phyloP scores from a whole-genome alignment of 345 rosid genomes.

The Arabidopsis thaliana region DNA sequence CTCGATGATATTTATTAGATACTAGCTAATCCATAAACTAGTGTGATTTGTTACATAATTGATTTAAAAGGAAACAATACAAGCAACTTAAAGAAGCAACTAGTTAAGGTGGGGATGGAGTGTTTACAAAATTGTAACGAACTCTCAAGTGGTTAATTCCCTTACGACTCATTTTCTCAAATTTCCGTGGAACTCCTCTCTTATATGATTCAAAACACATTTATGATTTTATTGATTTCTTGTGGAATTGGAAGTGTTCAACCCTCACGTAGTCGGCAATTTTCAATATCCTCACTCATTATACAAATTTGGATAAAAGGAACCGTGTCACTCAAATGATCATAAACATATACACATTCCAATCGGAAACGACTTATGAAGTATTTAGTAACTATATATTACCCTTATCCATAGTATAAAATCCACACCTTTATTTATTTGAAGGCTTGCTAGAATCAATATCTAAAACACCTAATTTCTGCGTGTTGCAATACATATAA shows the following conservation, averaged over 20 bases:
- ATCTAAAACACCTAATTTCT: not conserved
- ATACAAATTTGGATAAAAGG: too few relatives aligned
- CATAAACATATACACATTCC: too few relatives aligned
- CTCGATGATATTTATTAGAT: not conserved
- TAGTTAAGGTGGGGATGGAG: not conserved
- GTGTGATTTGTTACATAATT: not conserved
- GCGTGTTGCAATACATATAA: not conserved
- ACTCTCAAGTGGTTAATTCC: conserved; percentile 25
- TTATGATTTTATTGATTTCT: not conserved
- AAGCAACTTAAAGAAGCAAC: not conserved
- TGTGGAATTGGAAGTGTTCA: conserved; percentile 21
- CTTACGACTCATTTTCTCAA: conserved; percentile 20
- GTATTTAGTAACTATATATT: too few relatives aligned
- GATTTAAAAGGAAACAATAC: not conserved
- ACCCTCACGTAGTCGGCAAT: not conserved
- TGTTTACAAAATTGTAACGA: conserved; percentile 24
- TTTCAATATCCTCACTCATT: not conserved
- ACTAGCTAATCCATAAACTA: not conserved
- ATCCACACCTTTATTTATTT: too few relatives aligned
- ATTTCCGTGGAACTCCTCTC: not conserved
- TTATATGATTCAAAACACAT: not conserved
- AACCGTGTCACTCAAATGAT: too few relatives aligned
- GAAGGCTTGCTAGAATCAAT: not conserved
- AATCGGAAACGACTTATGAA: too few relatives aligned
- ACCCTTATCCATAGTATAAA: too few relatives aligned